Evolutionary conservation across 345 rosid species (phyloP).

Genomic region (Brassica rapa): DNA sequence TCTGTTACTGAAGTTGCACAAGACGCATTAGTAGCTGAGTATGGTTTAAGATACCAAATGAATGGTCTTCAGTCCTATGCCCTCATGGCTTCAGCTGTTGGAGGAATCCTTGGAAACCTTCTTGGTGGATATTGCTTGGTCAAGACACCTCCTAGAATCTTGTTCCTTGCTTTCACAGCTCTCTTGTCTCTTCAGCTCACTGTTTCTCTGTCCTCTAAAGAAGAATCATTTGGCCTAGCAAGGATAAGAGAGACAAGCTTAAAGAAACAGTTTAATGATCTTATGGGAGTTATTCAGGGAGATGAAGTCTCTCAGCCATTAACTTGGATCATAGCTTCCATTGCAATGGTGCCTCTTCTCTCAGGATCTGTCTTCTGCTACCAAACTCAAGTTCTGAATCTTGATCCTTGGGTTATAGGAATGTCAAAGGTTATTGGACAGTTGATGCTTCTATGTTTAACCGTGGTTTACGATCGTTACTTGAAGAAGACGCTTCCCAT

Average conservation of each 20-base stretch:
- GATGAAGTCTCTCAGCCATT: slow-evolving; percentile 61
- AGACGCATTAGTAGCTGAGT: slow-evolving; percentile 89
- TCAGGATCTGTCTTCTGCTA: slow-evolving; percentile 84
- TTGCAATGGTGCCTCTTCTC: slow-evolving; percentile 64
- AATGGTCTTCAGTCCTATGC: slow-evolving; percentile 72
- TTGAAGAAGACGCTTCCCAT: slow-evolving; percentile 66
- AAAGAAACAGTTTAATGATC: slow-evolving; percentile 52
- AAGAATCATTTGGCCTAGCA: slow-evolving; percentile 60
- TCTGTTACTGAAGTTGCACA: slow-evolving; percentile 80
- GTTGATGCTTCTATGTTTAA: slow-evolving; percentile 59
- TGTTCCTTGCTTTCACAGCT: slow-evolving; percentile 58
- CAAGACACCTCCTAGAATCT: slow-evolving; percentile 47
- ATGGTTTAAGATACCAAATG: slow-evolving; percentile 57
- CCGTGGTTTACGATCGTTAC: slow-evolving; percentile 60
- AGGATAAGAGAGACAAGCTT: slow-evolving; percentile 36
- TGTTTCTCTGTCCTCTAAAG: slow-evolving; percentile 52
- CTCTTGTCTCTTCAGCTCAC: slow-evolving; percentile 61
- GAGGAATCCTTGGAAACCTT: slow-evolving; percentile 84
- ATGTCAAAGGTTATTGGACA: slow-evolving; percentile 84
- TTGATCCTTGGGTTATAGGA: slow-evolving; percentile 71
- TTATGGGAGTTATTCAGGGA: slow-evolving; percentile 50
- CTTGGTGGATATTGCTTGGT: slow-evolving; percentile 66
- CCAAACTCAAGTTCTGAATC: slow-evolving; percentile 76
- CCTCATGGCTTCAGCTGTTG: slow-evolving; percentile 80
- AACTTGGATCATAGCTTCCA: slow-evolving; percentile 67